Conservation (phyloP, 805 yeast genomes). For the Grigorovia jiainica region DNA sequence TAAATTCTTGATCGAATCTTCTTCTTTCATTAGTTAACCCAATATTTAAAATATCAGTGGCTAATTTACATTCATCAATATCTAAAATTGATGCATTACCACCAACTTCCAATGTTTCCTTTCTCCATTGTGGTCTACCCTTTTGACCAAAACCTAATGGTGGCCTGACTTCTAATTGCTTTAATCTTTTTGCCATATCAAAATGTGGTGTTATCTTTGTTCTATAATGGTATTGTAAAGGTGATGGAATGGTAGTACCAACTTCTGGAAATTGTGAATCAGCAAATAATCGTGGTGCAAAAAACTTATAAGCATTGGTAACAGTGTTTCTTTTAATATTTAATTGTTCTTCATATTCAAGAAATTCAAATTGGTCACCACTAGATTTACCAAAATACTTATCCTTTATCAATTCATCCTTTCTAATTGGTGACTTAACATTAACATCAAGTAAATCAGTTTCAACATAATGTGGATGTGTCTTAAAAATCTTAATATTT, state of each 20-base stretch:
- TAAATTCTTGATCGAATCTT: constrained; percentile 39
- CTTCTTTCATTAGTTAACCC: constrained; percentile 66
- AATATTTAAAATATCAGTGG: constrained; percentile 65
- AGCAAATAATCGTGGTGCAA: constrained; percentile 48
- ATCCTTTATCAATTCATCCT: constrained; percentile 51
- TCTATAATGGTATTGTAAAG: constrained; percentile 66
- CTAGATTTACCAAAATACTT: constrained; percentile 86
- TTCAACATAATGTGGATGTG: constrained; percentile 67
- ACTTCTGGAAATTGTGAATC: constrained; percentile 47
- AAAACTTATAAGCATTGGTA: constrained; percentile 67
- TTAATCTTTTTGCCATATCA: constrained; percentile 56
- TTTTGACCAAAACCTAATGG: constrained; percentile 83
- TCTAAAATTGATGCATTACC: constrained; percentile 66
- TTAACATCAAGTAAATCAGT: constrained; percentile 56
- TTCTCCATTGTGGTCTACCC: constrained; percentile 68
- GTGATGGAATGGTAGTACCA: constrained; percentile 62
- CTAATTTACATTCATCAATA: constrained; percentile 89
- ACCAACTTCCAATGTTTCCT: constrained; percentile 34
- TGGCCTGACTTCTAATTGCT: constrained; percentile 41
- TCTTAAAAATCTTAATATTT: constrained; percentile 59
- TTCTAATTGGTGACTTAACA: constrained; percentile 36
- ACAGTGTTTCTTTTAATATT: constrained; percentile 65
- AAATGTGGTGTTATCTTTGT: constrained; percentile 96
- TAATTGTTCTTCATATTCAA: constrained; percentile 66
- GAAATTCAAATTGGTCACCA: constrained; percentile 87